Percentiles rank a stretch among this genome's conserved stretches.
Conservation (phyloP, 2,329 filamentous ascomycete species). For the Neoscytalidium dimidiatum region DNA sequence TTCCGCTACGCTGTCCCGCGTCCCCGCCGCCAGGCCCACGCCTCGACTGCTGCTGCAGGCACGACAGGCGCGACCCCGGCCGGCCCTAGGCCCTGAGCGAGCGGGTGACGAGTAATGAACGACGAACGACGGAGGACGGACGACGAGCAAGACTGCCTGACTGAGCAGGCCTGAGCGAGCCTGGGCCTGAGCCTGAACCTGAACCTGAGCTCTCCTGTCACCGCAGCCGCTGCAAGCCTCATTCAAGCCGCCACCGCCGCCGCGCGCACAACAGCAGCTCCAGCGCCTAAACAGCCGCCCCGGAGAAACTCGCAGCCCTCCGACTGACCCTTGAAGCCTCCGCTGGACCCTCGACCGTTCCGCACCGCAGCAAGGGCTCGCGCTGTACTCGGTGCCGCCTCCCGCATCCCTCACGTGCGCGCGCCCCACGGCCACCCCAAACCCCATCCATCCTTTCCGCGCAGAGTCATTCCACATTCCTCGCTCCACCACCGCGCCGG, state of each 20-base stretch:
- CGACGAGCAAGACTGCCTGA: no score
- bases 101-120: no score
- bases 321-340: not conserved
- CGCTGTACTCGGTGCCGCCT: not conserved
- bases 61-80: no score
- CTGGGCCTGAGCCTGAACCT: no score
- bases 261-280: no score
- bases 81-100: no score
- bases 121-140: no score
- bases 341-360: not conserved
- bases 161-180: no score
- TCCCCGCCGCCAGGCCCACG: not conserved
- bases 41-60: no score
- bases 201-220: no score
- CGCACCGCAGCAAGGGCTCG: not conserved
- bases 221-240: no score
- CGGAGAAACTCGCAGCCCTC: not conserved
- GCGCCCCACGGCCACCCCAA: not conserved
- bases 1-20: not conserved
- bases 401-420: not conserved
- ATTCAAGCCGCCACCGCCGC: no score
- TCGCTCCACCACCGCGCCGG: constrained; percentile 13
- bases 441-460: not conserved
- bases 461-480: constrained; percentile 3
- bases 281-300: not conserved